Evolutionary conservation across 2,329 filamentous ascomycete genomes (phyloP).

Genomic region (Cordyceps cicadae): DNA sequence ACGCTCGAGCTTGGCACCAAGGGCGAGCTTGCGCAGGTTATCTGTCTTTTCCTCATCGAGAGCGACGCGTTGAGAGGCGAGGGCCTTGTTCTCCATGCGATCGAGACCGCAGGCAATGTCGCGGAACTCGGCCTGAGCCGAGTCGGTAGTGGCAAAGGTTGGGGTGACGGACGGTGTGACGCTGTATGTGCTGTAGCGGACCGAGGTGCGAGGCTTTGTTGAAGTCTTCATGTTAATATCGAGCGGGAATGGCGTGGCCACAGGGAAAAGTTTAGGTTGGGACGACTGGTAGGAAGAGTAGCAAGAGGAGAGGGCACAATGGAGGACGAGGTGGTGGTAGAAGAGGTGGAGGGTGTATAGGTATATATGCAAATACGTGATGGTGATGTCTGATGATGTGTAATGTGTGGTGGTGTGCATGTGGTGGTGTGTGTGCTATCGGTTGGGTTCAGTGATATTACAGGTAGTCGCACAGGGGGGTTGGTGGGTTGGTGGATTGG

Average conservation of each 20-base stretch:
- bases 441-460: neutral
- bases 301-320: neutral
- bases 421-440: too few species aligned
- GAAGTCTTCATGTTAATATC: conserved; percentile 13
- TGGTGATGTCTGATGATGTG: too few species aligned
- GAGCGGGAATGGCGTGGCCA: neutral
- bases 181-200: conserved; percentile 54
- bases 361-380: neutral
- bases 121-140: conserved; percentile 48
- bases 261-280: neutral
- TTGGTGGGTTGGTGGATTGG: neutral
- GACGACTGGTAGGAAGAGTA: neutral
- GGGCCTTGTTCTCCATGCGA: conserved; percentile 82
- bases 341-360: neutral
- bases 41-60: conserved; percentile 33
- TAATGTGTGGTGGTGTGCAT: too few species aligned
- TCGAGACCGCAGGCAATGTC: conserved; percentile 73
- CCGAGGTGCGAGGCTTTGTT: conserved; percentile 40
- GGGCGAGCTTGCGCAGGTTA: conserved; percentile 12
- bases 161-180: conserved; percentile 52
- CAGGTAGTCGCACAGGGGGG: neutral
- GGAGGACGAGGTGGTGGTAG: neutral
- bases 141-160: conserved; percentile 45
- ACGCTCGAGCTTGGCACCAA: conserved; percentile 26
- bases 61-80: conserved; percentile 71